These are phyloP conservation scores for Rhododendron ovatum DNA, from an alignment of 148 eudicot genomes.

Conservation along the genomic window DNA sequence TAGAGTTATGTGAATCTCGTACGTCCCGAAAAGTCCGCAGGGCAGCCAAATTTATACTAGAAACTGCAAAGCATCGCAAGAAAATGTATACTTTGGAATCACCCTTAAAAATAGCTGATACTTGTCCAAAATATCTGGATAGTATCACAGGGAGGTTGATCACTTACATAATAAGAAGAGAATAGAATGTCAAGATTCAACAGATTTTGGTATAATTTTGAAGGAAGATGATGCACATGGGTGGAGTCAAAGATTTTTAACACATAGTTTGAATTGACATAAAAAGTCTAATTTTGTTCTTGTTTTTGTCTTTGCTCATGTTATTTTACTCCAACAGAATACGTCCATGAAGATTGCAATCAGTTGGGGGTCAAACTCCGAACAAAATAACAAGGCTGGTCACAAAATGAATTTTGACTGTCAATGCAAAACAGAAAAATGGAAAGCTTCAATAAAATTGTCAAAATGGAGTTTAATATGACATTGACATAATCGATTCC, in stretches of 20 bases:
- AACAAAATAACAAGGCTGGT: neutral
- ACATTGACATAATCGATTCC: neutral
- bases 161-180: neutral
- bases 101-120: neutral
- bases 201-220: neutral
- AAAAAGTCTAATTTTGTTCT: neutral
- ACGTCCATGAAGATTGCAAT: neutral
- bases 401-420: slow-evolving; percentile 1
- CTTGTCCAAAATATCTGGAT: neutral
- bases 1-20: neutral
- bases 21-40: neutral
- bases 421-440: slow-evolving; percentile 2
- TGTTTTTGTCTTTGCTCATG: neutral
- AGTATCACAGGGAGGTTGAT: neutral
- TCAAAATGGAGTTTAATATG: neutral
- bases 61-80: neutral
- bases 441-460: neutral
- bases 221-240: neutral
- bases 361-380: neutral
- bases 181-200: neutral
- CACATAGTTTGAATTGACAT: neutral
- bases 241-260: neutral
- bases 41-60: neutral
- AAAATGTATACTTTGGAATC: neutral
- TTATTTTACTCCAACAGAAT: neutral